A percentile compares a stretch with the other conserved stretches of the same genome.
phyloP scores from a whole-genome alignment of 805 yeast genomes.

The Zygosaccharomyces gambellarensis region DNA sequence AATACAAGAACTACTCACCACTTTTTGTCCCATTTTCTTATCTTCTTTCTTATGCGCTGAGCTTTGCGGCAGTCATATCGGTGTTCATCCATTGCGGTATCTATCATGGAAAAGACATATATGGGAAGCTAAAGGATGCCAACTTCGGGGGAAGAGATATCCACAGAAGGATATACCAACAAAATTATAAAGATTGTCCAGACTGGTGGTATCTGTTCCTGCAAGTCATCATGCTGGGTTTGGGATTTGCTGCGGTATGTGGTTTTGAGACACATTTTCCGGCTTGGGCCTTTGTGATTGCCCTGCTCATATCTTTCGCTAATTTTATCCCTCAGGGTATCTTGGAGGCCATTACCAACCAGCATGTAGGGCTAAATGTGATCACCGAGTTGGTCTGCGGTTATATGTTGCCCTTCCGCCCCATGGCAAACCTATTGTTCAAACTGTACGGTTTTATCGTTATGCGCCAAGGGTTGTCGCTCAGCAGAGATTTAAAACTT shows the following conservation, averaged over 20 bases:
- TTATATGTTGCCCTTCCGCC: constrained; percentile 50
- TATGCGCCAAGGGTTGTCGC: constrained; percentile 50
- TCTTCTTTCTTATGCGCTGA: constrained; percentile 50
- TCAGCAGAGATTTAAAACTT: constrained; percentile 49
- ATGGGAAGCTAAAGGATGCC: constrained; percentile 37
- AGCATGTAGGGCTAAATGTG: constrained; percentile 52
- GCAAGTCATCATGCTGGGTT: constrained; percentile 26
- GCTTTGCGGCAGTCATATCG: constrained; percentile 60
- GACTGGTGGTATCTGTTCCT: constrained; percentile 58
- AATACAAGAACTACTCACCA: constrained; percentile 52
- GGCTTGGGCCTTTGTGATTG: constrained; percentile 58
- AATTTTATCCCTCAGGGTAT: constrained; percentile 56
- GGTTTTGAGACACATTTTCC: constrained; percentile 50
- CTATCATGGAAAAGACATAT: constrained; percentile 54
- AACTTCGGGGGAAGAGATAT: constrained; percentile 43
- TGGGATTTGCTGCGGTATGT: constrained; percentile 34
- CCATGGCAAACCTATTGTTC: constrained; percentile 52
- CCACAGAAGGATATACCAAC: constrained; percentile 48
- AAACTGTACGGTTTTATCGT: constrained; percentile 52
- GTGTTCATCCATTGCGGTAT: constrained; percentile 53
- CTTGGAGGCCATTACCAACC: constrained; percentile 53
- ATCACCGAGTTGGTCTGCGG: constrained; percentile 58
- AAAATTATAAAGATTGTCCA: constrained; percentile 61
- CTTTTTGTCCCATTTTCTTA: constrained; percentile 55
- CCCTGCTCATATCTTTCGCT: constrained; percentile 46